Base-by-base conservation (phyloP, 768 basidiomycete genomes). In the Phanerodontia chrysosporium region DNA sequence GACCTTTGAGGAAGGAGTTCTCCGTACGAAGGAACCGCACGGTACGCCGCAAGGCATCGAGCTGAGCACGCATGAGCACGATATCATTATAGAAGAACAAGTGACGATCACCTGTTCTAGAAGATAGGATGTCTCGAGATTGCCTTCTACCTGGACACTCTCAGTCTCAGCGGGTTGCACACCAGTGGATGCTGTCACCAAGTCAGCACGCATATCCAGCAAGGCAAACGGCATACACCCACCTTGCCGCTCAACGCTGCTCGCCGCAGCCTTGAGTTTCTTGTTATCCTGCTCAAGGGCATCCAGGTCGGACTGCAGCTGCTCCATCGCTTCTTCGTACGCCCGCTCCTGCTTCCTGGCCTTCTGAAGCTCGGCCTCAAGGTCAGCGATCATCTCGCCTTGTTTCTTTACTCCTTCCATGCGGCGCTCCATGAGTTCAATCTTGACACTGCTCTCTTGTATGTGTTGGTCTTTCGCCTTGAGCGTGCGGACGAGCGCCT, bases 281-380 rank as follows among this genome's bases (percentile, higher is more conserved):
- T 78, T 83, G 69, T 93, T 93, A 65, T 98, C 95, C 70, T 92
- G 86, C 72, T 95, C 93, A 53, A 95, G 75, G 0, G 78, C 70
- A 70, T 97, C 95, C 62, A 97, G 74, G 66, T 99, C 96, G 1
- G 85, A 82, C 68, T 96, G 94, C 10, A 98, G 73, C 66, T 93
- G 92, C 64, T 95, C 95, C 79, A 98, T 90, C 2, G 94, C 92
- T 65, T 96, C 94, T 69, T 93, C 90, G 66, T 95, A 92, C 30
- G 89, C 87, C 57, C 87, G 81, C 71, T 96, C 94, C 68, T 96
- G 91, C 72, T 94, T 91, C 72, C 85, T 83, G 3, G 86, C 84
- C 70, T 94, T 94, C 28, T 79, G 74, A 1, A 98, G 76, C 65
- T 95, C 89, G 30, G 69, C 73, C 74, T 98, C 95, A 21, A 98